These are phyloP conservation scores for Chlamydomonas reinhardtii DNA, from an alignment of 163 green algal genomes.

Conservation along the genomic window DNA sequence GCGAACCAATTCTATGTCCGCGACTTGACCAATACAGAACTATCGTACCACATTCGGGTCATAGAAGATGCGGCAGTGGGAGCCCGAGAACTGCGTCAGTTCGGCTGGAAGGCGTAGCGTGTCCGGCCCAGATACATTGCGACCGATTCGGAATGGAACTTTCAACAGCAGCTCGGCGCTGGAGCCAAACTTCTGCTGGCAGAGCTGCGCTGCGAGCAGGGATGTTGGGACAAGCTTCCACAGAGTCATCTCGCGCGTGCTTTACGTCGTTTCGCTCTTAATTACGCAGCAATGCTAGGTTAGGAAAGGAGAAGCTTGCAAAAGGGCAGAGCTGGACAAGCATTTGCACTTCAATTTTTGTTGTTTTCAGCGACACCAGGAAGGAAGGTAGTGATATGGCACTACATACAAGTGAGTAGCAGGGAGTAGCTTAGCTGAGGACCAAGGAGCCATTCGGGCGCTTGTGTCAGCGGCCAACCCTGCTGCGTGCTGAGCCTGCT, in stretches of 20 bases:
- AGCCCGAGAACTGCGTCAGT: constrained; percentile 24
- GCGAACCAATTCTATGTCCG: background rate
- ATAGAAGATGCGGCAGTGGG: constrained; percentile 29
- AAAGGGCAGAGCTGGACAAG: too few species aligned
- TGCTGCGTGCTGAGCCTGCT: too few species aligned
- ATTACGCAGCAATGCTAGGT: too few species aligned
- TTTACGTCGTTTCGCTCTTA: too few species aligned
- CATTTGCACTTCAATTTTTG: too few species aligned
- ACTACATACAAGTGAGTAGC: too few species aligned
- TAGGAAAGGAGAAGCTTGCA: too few species aligned
- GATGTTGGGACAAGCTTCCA: constrained; percentile 28
- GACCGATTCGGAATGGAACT: background rate
- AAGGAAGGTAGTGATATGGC: too few species aligned
- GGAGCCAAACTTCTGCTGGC: background rate
- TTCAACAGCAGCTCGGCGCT: background rate
- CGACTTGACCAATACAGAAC: background rate
- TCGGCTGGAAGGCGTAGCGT: background rate
- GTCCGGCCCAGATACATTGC: constrained; percentile 14
- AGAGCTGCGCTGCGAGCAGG: background rate
- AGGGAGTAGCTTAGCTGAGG: too few species aligned
- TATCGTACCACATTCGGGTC: constrained; percentile 22
- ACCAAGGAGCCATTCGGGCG: too few species aligned
- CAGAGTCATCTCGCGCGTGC: background rate
- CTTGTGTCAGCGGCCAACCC: too few species aligned
- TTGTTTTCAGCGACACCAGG: too few species aligned